A percentile compares a stretch with the other conserved stretches of the same genome.
Evolutionary conservation across 352 stramenopile genomes (phyloP).

Genomic region (Phytophthora ramorum): DNA sequence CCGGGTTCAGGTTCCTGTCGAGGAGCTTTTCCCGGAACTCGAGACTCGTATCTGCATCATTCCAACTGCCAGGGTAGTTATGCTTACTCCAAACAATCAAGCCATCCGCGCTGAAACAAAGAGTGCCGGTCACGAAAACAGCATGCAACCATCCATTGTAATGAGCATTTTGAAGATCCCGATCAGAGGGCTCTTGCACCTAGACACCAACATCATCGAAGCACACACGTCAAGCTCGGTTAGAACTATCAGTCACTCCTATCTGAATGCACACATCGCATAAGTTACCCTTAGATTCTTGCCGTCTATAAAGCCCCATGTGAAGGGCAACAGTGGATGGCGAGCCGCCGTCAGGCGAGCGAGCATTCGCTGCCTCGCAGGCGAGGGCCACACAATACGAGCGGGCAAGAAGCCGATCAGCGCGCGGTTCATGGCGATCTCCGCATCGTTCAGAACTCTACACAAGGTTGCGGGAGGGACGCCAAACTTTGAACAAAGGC

Average conservation of each 20-base stretch:
- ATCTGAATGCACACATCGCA: too few relatives aligned
- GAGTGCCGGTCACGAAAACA: conserved; percentile 20
- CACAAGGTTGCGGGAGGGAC: background rate
- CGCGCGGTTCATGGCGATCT: background rate
- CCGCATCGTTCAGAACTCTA: background rate
- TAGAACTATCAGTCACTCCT: too few relatives aligned
- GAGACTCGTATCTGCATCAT: conserved; percentile 17
- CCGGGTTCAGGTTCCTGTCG: background rate
- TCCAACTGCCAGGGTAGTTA: conserved; percentile 25
- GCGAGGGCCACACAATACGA: conserved; percentile 6
- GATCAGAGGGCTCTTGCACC: conserved; percentile 1
- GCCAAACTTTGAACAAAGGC: background rate
- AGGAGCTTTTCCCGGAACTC: conserved; percentile 6
- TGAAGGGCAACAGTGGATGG: background rate
- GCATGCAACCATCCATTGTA: conserved; percentile 27
- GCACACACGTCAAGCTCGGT: background rate
- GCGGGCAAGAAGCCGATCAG: background rate
- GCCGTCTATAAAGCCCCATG: conserved; percentile 7
- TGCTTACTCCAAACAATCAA: conserved; percentile 22
- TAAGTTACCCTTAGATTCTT: background rate
- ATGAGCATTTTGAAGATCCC: conserved; percentile 1
- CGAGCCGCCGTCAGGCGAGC: background rate
- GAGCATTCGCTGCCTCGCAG: background rate
- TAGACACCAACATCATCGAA: background rate
- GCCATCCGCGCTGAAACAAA: conserved; percentile 21